These are phyloP conservation scores for Saccharomyces paradoxus DNA, from an alignment of 805 yeast genomes.

Conservation along the genomic window DNA sequence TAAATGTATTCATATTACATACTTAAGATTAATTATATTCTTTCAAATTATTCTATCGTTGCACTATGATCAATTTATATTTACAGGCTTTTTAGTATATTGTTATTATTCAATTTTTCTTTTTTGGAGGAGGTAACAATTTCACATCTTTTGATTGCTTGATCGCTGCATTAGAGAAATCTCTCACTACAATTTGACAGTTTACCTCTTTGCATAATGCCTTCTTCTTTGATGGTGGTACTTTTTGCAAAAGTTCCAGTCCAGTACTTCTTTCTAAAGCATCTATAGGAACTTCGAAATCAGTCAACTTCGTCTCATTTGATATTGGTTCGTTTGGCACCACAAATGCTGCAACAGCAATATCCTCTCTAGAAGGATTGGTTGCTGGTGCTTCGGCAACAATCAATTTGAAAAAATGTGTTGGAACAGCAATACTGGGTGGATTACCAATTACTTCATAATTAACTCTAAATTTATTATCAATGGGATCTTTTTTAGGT, in stretches of 20 bases:
- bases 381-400: slow-evolving; percentile 63
- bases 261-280: slow-evolving; percentile 87
- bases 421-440: slow-evolving; percentile 93
- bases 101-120: background rate
- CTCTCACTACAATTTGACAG: slow-evolving; percentile 77
- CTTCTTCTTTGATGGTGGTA: slow-evolving; percentile 48
- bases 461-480: slow-evolving; percentile 75
- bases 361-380: slow-evolving; percentile 26
- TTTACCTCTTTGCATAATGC: slow-evolving; percentile 71
- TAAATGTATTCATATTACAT: background rate
- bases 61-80: background rate
- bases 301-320: slow-evolving; percentile 59
- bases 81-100: background rate
- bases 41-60: background rate
- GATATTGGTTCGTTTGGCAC: slow-evolving; percentile 78
- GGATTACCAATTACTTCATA: slow-evolving; percentile 96
- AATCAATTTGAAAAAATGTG: slow-evolving; percentile 87
- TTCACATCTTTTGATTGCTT: slow-evolving; percentile 6
- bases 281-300: slow-evolving; percentile 81
- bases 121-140: slow-evolving; percentile 19
- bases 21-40: background rate
- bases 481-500: slow-evolving; percentile 62
- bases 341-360: slow-evolving; percentile 87
- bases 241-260: slow-evolving; percentile 63
- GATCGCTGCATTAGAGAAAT: slow-evolving; percentile 42